phyloP scores from a whole-genome alignment of 768 basidiomycete genomes.

The Kwoniella europaea region DNA sequence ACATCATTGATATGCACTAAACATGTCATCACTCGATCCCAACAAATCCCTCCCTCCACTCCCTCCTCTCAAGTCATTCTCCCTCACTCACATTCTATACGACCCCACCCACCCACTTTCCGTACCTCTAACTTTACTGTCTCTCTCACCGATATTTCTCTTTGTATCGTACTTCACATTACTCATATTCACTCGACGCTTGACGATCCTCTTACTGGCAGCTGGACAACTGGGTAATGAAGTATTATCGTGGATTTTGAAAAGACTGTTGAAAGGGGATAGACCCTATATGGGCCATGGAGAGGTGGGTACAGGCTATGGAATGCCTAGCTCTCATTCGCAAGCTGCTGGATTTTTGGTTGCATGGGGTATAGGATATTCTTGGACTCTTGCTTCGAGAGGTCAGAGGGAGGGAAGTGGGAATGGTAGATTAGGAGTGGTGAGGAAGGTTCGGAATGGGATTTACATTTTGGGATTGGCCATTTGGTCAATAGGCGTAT shows the following conservation, averaged over 20 bases:
- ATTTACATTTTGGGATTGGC: slow-evolving; percentile 41
- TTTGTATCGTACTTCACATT: slow-evolving; percentile 56
- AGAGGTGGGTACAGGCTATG: slow-evolving; percentile 52
- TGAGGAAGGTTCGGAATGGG: not conserved
- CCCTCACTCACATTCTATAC: slow-evolving; percentile 49
- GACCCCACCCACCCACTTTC: slow-evolving; percentile 53
- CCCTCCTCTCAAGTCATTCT: slow-evolving; percentile 45
- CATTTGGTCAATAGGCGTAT: slow-evolving; percentile 46
- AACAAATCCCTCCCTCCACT: slow-evolving; percentile 13
- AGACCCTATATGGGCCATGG: slow-evolving; percentile 46
- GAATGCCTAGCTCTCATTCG: slow-evolving; percentile 57
- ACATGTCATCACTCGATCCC: slow-evolving; percentile 35
- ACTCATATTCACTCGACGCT: slow-evolving; percentile 47
- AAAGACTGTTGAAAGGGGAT: slow-evolving; percentile 41
- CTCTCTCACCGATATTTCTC: slow-evolving; percentile 55
- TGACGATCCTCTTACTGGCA: slow-evolving; percentile 45
- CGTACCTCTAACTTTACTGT: slow-evolving; percentile 51
- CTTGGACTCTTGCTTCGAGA: slow-evolving; percentile 19
- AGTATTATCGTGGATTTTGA: slow-evolving; percentile 44
- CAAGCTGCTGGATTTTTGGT: slow-evolving; percentile 50
- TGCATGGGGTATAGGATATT: slow-evolving; percentile 47
- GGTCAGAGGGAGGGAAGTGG: not conserved
- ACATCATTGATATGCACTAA: not conserved
- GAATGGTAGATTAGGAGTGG: slow-evolving; percentile 8
- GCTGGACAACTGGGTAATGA: slow-evolving; percentile 52